These are phyloP conservation scores for Knoxdaviesia capensis DNA, from an alignment of 2,329 filamentous ascomycete species.

Conservation along the genomic window DNA sequence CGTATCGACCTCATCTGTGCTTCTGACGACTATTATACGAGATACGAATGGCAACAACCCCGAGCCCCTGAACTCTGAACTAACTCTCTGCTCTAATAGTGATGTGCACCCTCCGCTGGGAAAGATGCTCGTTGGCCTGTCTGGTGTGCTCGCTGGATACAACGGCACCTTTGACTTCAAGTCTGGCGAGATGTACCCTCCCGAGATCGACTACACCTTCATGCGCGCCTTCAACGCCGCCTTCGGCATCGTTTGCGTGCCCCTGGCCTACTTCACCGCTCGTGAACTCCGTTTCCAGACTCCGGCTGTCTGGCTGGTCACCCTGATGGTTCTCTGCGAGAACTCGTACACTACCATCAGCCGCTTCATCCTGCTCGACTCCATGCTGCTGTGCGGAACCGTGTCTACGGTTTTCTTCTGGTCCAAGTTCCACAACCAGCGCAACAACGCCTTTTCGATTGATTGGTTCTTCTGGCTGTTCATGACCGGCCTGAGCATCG, in stretches of 20 bases:
- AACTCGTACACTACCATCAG: conserved; percentile 99
- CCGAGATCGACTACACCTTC: conserved; percentile 88
- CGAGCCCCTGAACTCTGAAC: neutral
- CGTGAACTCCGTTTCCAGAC: conserved; percentile 73
- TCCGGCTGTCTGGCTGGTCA: conserved; percentile 83
- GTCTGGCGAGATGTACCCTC: conserved; percentile 86
- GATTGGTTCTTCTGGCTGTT: conserved; percentile 94
- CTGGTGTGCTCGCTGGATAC: conserved; percentile 89
- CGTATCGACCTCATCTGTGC: too few relatives aligned
- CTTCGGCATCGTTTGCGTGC: conserved; percentile 83
- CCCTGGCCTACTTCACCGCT: conserved; percentile 87
- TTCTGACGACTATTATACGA: too few relatives aligned
- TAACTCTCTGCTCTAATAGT: conserved; percentile 3
- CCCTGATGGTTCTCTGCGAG: conserved; percentile 93
- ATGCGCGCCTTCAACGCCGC: conserved; percentile 96
- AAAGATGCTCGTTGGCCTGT: conserved; percentile 95
- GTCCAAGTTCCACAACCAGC: conserved; percentile 85
- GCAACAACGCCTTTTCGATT: conserved; percentile 64
- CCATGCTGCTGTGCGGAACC: conserved; percentile 97
- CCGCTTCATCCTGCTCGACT: conserved; percentile 92
- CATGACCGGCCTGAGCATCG: conserved; percentile 85
- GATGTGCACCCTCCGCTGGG: conserved; percentile 77
- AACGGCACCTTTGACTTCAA: conserved; percentile 99
- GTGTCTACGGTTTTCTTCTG: conserved; percentile 94
- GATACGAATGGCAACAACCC: neutral